Evolutionary conservation across 306 rosid genomes (phyloP), one percentile per base, ranked within the genome.

Genomic region (Luffa acutangula): DNA sequence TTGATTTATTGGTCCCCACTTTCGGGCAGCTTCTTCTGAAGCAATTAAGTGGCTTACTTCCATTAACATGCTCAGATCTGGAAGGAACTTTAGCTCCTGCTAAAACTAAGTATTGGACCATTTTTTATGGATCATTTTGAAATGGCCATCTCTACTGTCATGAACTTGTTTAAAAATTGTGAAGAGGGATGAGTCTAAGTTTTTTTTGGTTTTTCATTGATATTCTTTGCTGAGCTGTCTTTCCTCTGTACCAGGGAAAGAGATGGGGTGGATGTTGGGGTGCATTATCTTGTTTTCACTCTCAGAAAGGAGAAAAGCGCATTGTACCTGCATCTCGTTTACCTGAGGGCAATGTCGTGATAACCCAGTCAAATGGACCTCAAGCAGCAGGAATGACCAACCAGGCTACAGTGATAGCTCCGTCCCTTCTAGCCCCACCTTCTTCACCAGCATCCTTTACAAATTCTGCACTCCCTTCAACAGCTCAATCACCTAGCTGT

Each of bases 231-330:
- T 52, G 45, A 75, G 62, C 43, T 52, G 63, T 34, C 77, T 81
- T 81, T 52, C 77, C 70, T 76, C 54, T 87, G 3, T 85, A 86
- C 80, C 98, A 96, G 99, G 84, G 90, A 77, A 96, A 93, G 92
- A 90, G 97, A 87, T 96, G 99, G 99, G 97, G 93, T 80, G 99
- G 98, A 81, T 96, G 97, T 81, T 91, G 73, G 95, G 87, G 92
- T 87, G 95, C 97, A 79, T 86, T 96, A 64, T 91, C 96, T 77
- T 96, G 99, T 81, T 96, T 96, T 77, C 86, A 90, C 83, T 78
- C 92, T 13, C 97, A 93, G 82, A 96, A 96, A 85, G 98, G 98
- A 14, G 94, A 97, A 75, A 96, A 90, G 86, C 98, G 99, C 14
- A 96, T 96, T 69, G 98, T 93, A 11, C 99, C 99, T 39, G 91